phyloP scores from a whole-genome alignment of 2,329 filamentous ascomycete species.

The Exophiala alcalophila region DNA sequence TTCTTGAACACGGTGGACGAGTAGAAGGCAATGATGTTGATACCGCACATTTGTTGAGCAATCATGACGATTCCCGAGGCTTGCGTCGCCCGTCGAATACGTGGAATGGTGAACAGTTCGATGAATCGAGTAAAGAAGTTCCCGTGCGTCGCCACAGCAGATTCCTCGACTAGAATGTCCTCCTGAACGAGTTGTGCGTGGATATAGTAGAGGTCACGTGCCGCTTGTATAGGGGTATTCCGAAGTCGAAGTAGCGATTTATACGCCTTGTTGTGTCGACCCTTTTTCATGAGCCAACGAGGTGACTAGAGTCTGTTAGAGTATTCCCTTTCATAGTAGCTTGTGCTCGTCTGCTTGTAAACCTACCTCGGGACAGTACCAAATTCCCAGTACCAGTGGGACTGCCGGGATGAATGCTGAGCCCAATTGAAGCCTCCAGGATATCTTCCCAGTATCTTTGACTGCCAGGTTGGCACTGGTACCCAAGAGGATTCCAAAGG shows the following conservation, averaged over 20 bases:
- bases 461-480: slow-evolving; percentile 44
- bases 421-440: slow-evolving; percentile 48
- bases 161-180: slow-evolving; percentile 29
- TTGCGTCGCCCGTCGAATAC: slow-evolving; percentile 60
- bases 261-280: slow-evolving; percentile 43
- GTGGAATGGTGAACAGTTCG: slow-evolving; percentile 50
- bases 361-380: slow-evolving; percentile 39
- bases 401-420: slow-evolving; percentile 49
- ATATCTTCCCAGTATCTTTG: slow-evolving; percentile 38
- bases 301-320: slow-evolving; percentile 33
- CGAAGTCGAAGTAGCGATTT: slow-evolving; percentile 44
- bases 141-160: slow-evolving; percentile 40
- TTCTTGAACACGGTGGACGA: slow-evolving; percentile 57
- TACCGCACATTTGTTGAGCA: slow-evolving; percentile 68
- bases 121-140: slow-evolving; percentile 61
- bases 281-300: slow-evolving; percentile 49
- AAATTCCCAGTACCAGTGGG: slow-evolving; percentile 46
- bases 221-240: slow-evolving; percentile 44
- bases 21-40: slow-evolving; percentile 76
- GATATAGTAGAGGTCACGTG: slow-evolving; percentile 47
- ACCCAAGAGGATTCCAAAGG: slow-evolving; percentile 43
- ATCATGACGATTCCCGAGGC: slow-evolving; percentile 80
- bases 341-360: too few relatives aligned
- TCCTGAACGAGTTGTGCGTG: slow-evolving; percentile 40
- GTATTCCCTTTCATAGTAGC: too few relatives aligned